Conservation (phyloP, 805 yeast species). For the Metschnikowia gelsemii region DNA sequence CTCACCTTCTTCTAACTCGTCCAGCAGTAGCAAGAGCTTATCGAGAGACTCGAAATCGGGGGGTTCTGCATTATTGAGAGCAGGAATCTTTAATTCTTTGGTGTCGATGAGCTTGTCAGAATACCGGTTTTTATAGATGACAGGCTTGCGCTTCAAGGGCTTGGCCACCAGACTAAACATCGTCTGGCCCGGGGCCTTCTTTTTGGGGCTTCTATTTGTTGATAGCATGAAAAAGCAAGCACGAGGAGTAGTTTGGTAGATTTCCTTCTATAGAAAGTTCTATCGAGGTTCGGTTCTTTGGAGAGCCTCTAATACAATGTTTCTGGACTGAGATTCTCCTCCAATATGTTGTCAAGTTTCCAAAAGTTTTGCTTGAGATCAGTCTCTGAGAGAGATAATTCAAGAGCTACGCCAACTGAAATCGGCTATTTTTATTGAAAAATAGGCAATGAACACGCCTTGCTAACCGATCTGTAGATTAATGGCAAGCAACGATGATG, state of each 20-base stretch:
- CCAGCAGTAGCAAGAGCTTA: constrained; percentile 1
- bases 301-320: no score
- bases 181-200: background rate
- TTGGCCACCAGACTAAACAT: background rate
- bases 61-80: background rate
- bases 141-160: background rate
- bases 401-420: no score
- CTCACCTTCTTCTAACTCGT: background rate
- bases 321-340: no score
- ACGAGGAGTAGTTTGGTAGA: background rate
- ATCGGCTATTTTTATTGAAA: no score
- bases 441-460: no score
- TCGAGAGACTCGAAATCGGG: constrained; percentile 11
- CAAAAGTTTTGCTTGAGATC: no score
- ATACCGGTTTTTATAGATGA: background rate
- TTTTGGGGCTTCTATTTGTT: background rate
- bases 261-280: background rate
- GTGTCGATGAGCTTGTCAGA: constrained; percentile 13
- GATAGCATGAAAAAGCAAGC: background rate
- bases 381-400: no score
- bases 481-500: no score
- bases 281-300: no score
- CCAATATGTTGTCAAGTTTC: no score
- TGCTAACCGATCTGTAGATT: no score
- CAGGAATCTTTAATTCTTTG: background rate